Conservation (phyloP, 2,329 filamentous ascomycete species). For the Emericellopsis atlantica region DNA sequence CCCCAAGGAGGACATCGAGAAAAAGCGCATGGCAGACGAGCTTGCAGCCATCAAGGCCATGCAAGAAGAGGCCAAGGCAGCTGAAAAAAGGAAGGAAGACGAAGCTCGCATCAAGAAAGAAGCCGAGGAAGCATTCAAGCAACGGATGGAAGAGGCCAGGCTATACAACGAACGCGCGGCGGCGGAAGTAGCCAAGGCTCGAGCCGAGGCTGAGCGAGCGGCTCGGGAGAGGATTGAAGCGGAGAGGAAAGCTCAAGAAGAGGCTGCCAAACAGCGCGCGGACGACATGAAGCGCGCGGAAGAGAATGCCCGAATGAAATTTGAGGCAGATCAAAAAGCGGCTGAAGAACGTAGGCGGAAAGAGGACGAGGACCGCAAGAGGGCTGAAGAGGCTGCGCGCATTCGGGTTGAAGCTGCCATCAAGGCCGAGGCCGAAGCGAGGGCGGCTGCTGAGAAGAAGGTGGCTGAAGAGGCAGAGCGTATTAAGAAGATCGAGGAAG, state of each 20-base stretch:
- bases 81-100: constrained; percentile 27
- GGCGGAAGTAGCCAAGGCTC: constrained; percentile 33
- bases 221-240: constrained; percentile 31
- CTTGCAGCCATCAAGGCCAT: constrained; percentile 36
- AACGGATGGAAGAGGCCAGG: constrained; percentile 25
- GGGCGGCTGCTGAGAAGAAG: constrained; percentile 25
- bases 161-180: constrained; percentile 31
- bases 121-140: constrained; percentile 28
- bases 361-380: constrained; percentile 25
- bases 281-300: constrained; percentile 22
- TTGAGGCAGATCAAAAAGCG: constrained; percentile 26
- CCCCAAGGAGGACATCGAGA: constrained; percentile 37
- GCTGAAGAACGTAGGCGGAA: constrained; percentile 28
- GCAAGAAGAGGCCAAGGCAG: constrained; percentile 30
- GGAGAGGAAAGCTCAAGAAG: constrained; percentile 30
- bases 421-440: constrained; percentile 26
- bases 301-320: constrained; percentile 21
- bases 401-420: constrained; percentile 27
- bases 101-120: constrained; percentile 32
- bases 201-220: constrained; percentile 28
- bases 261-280: constrained; percentile 22
- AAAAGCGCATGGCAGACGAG: constrained; percentile 48
- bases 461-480: constrained; percentile 29
- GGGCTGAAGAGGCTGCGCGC: constrained; percentile 26
- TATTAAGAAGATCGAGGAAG: constrained; percentile 22